Evolutionary conservation across 257 asterid species (phyloP), one percentile per base, ranked within the genome.

Genomic region (Plantago elongata): DNA sequence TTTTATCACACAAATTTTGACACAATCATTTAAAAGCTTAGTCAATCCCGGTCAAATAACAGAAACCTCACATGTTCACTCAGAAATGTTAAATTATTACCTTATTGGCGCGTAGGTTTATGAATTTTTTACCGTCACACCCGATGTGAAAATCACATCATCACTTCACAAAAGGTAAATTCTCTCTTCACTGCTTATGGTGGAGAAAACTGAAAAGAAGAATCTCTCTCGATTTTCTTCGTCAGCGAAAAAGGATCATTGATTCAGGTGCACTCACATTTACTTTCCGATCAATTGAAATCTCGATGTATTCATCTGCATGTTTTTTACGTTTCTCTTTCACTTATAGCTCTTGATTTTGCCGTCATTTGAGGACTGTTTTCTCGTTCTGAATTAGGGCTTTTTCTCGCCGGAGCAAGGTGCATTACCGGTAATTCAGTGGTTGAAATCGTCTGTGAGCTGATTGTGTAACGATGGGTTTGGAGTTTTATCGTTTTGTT

Each of bases 91-190:
- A 43, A 42, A 16, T 27, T 30, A 30, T 48, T 12, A 13, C 30
- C 37, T 45, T 1, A 7, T 67, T 43, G 66, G 72, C 72, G 72
- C 72, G 72, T 68, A 61, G 43, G 61, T 12, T 5, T 30, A 54
- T 54, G 59, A 54, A 54, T 15, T 14, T 12, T 10, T 14, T 9
- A 17, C 51, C 40, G 10, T n/a, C 13, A 11, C 11, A n/a, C 8
- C 27, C 27, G 9, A 7, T 14, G 45, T 17, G 7, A 30, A 45
- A 13, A 17, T 15, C 54, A 16, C 62, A 46, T 46, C 45, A 46
- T 11, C 45, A 45, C 65, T 15, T n/a, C 58, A 30, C 22, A 54
- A 34, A 14, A 17, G 45, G 61, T 8, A 17, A 54, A 0, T 22
- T 14, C 15, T 3, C 40, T 40, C 51, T 45, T 60, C n/a, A 13